Evolutionary conservation across 495 filamentous ascomycete species (phyloP), one percentile per base, ranked within the genome.

Genomic region (Cenococcum geophilum): DNA sequence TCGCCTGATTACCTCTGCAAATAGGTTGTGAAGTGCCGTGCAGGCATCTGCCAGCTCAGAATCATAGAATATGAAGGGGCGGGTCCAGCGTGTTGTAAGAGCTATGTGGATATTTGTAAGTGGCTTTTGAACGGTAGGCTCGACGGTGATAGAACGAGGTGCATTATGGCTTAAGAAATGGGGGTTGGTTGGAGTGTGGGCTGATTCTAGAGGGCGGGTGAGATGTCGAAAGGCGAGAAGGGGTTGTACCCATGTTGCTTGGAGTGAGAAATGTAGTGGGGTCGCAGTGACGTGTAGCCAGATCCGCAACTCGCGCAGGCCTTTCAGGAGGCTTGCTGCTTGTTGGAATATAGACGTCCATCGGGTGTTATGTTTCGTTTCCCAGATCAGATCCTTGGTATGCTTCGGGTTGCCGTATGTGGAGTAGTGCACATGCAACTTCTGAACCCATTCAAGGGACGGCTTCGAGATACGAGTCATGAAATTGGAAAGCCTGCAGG

Each of bases 391-490:
- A 34, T 60, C 16, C 11, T 58, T 2, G 4, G 10, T 20, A 9
- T 10, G 0, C 9, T 22, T 8, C 9, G 65, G 57, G 21, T 47
- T 1, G 18, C 58, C 58, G 36, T 64, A 64, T 16, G 18, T 64
- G 0, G 56, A 25, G 55, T 68, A 68, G 21, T 63, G 60, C 5
- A 67, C 57, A 6, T 67, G 16, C 0, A 67, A 48, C 32, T 48
- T 59, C 16, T 55, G 59, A 14, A 67, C 45, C 40, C 48, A 22
- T 5, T 43, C 10, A 16, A 61, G 57, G 21, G 54, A 61, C 14
- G 20, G 4, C n/a, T 32, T 36, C n/a, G 65, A 54, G 5, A 61
- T 20, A 27, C 43, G 18, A 22, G 21, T 14, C n/a, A 68, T n/a
- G 54, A 64, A 68, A 20, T 61, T 56, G 4, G 8, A 20, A 22